phyloP scores from a whole-genome alignment of 441 rosid species.

The Viola pubescens region DNA sequence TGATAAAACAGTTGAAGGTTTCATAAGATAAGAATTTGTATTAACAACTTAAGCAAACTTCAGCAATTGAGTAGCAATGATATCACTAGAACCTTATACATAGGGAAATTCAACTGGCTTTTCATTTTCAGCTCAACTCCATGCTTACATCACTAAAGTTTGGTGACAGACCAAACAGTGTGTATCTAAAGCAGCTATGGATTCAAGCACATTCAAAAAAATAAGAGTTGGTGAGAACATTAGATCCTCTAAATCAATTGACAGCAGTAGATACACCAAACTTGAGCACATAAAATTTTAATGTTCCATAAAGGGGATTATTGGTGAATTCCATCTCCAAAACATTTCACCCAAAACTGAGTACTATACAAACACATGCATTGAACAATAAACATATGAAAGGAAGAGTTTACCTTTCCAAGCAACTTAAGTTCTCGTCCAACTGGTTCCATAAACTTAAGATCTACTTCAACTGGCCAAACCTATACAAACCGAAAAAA shows the following conservation, averaged over 20 bases:
- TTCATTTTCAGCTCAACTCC: too few relatives aligned
- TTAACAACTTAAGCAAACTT: too few relatives aligned
- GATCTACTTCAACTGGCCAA: conserved; percentile 80
- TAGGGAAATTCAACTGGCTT: too few relatives aligned
- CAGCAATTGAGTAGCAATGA: too few relatives aligned
- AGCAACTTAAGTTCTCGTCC: conserved; percentile 66
- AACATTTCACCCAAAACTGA: not conserved
- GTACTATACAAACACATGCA: not conserved
- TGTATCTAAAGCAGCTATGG: not conserved
- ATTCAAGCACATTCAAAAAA: not conserved
- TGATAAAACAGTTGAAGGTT: too few relatives aligned
- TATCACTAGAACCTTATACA: too few relatives aligned
- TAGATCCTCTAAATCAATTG: not conserved
- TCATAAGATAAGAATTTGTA: too few relatives aligned
- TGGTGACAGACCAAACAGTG: not conserved
- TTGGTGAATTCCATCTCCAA: not conserved
- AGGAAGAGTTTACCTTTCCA: conserved; percentile 51
- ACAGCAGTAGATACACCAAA: not conserved
- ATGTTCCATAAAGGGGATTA: too few relatives aligned
- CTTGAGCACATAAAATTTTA: not conserved
- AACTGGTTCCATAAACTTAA: conserved; percentile 72
- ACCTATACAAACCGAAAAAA: conserved; percentile 35
- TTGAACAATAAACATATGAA: not conserved
- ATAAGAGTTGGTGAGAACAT: not conserved
- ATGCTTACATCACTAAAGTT: too few relatives aligned